Percentiles rank a stretch among this genome's conserved stretches.
phyloP scores from a whole-genome alignment of 495 filamentous ascomycete genomes.

The Lindgomyces ingoldianus region DNA sequence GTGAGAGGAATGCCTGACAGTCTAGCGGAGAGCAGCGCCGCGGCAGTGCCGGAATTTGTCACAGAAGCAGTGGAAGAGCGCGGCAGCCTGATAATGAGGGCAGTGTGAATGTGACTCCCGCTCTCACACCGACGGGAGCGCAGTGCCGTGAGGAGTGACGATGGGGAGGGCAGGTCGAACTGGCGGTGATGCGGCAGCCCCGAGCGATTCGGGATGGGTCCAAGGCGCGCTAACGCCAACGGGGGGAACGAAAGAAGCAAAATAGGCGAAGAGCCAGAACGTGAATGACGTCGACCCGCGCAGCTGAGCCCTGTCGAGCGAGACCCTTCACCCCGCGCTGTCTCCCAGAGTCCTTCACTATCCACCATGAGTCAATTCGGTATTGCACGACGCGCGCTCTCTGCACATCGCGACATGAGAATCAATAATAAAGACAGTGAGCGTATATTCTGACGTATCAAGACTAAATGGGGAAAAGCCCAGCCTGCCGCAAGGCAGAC shows the following conservation, averaged over 20 bases:
- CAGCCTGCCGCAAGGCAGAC: slow-evolving; percentile 28
- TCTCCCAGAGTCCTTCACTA: neutral
- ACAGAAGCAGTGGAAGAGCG: too few species aligned
- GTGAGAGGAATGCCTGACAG: neutral
- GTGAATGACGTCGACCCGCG: slow-evolving; percentile 2
- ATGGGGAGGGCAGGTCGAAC: neutral
- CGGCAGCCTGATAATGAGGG: too few species aligned
- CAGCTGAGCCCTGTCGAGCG: neutral
- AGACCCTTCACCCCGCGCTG: slow-evolving; percentile 5
- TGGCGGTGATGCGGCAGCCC: slow-evolving; percentile 10
- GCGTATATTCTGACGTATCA: neutral
- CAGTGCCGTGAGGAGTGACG: neutral
- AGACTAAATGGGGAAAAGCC: neutral
- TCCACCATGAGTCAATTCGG: slow-evolving; percentile 18
- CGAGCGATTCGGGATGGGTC: neutral
- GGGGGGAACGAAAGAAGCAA: neutral
- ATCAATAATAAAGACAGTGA: too few species aligned
- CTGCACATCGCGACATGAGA: neutral
- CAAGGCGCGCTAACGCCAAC: neutral
- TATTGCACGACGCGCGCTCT: neutral
- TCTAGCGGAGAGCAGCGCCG: too few species aligned
- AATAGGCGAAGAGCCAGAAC: neutral
- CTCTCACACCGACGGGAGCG: slow-evolving; percentile 21
- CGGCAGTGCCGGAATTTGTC: neutral
- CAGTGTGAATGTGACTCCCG: neutral